Conservation (phyloP, 768 basidiomycete genomes). For the Macrolepiota albuminosa region DNA sequence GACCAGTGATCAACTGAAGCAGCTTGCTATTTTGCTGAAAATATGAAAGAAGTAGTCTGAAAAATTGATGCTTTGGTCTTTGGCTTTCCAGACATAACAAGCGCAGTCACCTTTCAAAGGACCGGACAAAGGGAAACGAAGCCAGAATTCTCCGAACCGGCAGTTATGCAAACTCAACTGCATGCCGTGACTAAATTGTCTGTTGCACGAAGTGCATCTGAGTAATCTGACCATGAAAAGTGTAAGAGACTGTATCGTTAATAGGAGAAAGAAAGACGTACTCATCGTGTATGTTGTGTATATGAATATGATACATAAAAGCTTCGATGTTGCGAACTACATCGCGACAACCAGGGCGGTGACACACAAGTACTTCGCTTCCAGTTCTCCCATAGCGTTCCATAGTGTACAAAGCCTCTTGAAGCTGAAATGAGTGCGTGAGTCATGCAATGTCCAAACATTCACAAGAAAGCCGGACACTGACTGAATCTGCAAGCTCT, state of each 20-base stretch:
- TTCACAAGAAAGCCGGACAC: slow-evolving; percentile 14
- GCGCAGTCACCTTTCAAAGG: not conserved
- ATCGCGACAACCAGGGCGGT: slow-evolving; percentile 41
- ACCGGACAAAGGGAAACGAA: not conserved
- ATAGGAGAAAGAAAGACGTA: slow-evolving; percentile 17
- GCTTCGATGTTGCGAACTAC: slow-evolving; percentile 36
- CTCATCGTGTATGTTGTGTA: slow-evolving; percentile 49
- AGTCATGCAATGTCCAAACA: not conserved
- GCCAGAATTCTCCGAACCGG: not conserved
- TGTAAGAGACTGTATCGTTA: not conserved
- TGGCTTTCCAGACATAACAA: not conserved
- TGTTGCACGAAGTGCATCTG: not conserved
- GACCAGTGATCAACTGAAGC: not conserved
- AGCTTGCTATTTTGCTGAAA: not conserved
- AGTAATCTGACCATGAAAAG: not conserved
- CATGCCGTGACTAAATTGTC: not conserved
- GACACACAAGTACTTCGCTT: slow-evolving; percentile 34
- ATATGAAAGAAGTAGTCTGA: slow-evolving; percentile 9
- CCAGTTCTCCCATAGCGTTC: slow-evolving; percentile 20
- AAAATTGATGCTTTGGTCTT: not conserved
- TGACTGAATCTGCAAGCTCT: slow-evolving; percentile 34
- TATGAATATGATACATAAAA: slow-evolving; percentile 49
- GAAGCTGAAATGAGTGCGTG: slow-evolving; percentile 20
- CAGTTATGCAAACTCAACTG: not conserved
- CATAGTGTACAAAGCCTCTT: slow-evolving; percentile 32